These are phyloP conservation scores for Neurospora discreta DNA, from an alignment of 495 filamentous ascomycete species.

Conservation along the genomic window DNA sequence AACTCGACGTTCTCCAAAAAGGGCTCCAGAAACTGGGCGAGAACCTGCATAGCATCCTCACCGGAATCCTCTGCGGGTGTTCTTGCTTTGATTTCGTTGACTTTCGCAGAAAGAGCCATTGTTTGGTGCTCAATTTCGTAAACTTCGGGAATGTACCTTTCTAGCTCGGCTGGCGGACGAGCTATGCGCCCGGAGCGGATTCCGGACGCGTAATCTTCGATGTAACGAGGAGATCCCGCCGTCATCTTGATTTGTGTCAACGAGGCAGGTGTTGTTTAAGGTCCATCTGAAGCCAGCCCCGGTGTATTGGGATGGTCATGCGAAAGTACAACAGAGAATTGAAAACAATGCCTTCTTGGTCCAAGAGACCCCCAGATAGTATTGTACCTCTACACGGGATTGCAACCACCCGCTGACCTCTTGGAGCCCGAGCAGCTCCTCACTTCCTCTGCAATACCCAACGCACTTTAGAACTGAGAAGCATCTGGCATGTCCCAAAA, in stretches of 20 bases:
- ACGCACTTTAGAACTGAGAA: too few species aligned
- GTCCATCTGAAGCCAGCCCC: too few species aligned
- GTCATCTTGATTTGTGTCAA: not conserved
- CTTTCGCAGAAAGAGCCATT: not conserved
- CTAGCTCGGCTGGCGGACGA: not conserved
- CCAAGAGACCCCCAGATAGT: not conserved
- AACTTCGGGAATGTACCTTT: not conserved
- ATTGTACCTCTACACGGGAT: not conserved
- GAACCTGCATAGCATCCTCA: not conserved
- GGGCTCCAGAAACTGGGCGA: not conserved
- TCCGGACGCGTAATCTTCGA: not conserved
- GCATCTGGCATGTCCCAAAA: too few species aligned
- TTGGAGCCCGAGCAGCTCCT: too few species aligned
- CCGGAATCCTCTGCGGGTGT: rapidly evolving
- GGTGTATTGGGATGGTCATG: too few species aligned
- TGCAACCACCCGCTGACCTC: not conserved
- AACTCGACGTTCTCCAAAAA: not conserved
- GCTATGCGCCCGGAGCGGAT: not conserved
- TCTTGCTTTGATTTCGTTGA: not conserved
- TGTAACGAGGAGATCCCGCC: not conserved
- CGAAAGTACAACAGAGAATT: too few species aligned
- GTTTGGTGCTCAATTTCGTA: not conserved
- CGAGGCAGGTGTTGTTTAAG: too few species aligned
- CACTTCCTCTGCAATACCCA: too few species aligned
- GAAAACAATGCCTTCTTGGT: not conserved